These are phyloP conservation scores for Mycena galopus DNA, from an alignment of 768 basidiomycete species.

Conservation along the genomic window DNA sequence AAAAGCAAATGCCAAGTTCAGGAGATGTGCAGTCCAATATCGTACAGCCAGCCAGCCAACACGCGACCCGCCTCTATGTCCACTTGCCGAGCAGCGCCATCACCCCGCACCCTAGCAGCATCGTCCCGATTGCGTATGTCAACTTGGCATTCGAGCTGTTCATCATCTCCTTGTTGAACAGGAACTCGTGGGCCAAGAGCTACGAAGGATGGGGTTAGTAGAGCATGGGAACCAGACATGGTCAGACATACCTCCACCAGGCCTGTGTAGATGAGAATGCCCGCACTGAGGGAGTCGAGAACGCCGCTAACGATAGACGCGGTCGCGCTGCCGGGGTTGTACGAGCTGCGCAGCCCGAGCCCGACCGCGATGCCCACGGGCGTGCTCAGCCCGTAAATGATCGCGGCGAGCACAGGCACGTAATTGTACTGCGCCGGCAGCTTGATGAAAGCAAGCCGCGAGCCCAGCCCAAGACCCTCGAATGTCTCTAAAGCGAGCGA, in stretches of 20 bases:
- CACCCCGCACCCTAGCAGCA: conserved; percentile 83
- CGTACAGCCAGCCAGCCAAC: not conserved
- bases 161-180: conserved; percentile 92
- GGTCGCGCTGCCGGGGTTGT: conserved; percentile 84
- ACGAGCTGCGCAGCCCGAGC: conserved; percentile 80
- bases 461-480: conserved; percentile 94
- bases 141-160: conserved; percentile 72
- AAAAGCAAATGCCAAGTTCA: not conserved
- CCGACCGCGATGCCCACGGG: conserved; percentile 92
- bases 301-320: conserved; percentile 88
- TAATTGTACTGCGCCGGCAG: conserved; percentile 67
- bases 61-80: conserved; percentile 63
- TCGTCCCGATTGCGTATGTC: conserved; percentile 77
- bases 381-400: conserved; percentile 82
- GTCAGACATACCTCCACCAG: conserved; percentile 76
- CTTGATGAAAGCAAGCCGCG: conserved; percentile 84
- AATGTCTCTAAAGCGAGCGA: no score
- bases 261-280: conserved; percentile 91
- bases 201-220: conserved; percentile 45
- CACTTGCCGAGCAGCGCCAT: conserved; percentile 94
- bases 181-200: conserved; percentile 95
- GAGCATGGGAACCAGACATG: not conserved
- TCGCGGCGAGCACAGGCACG: conserved; percentile 71
- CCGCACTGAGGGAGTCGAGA: conserved; percentile 87
- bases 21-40: not conserved